A percentile compares a stretch with the other conserved stretches of the same genome.
These are phyloP conservation scores for Exidia glandulosa DNA, from an alignment of 768 basidiomycete genomes.

Conservation along the genomic window DNA sequence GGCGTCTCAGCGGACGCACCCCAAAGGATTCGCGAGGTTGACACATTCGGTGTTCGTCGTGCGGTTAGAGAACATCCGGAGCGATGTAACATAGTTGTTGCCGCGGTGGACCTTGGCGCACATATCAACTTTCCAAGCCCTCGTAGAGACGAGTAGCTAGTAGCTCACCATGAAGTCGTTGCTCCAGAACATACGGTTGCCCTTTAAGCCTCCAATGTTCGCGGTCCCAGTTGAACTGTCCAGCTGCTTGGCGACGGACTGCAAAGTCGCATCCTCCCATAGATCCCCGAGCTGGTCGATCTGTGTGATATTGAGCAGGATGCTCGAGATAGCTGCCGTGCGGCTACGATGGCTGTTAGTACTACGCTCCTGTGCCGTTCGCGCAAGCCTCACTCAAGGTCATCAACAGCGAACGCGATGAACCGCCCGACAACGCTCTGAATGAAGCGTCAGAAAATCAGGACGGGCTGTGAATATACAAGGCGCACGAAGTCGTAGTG, in stretches of 20 bases:
- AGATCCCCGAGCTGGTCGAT: constrained; percentile 37
- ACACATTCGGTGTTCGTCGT: constrained; percentile 53
- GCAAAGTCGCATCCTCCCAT: constrained; percentile 37
- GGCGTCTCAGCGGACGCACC: not conserved
- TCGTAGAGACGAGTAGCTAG: not conserved
- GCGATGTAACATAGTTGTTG: constrained; percentile 41
- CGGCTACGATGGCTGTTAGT: not conserved
- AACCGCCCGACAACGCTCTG: constrained; percentile 57
- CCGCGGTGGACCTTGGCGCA: constrained; percentile 57
- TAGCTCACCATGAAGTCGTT: constrained; percentile 56
- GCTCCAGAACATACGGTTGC: constrained; percentile 54
- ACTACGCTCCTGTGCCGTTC: not conserved
- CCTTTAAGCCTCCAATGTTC: constrained; percentile 41
- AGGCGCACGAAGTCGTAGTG: constrained; percentile 64
- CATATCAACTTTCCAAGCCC: not conserved
- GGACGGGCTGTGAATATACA: not conserved
- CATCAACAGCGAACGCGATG: constrained; percentile 51
- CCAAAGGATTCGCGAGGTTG: constrained; percentile 21
- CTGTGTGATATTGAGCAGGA: constrained; percentile 46
- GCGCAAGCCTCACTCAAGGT: constrained; percentile 23
- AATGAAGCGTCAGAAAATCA: constrained; percentile 2
- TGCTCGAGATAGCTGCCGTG: constrained; percentile 41
- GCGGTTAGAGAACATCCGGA: constrained; percentile 52
- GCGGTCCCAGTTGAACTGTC: constrained; percentile 28
- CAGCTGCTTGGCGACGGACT: constrained; percentile 28